These are phyloP conservation scores for Letharia columbiana DNA, from an alignment of 495 filamentous ascomycete species.

Conservation along the genomic window DNA sequence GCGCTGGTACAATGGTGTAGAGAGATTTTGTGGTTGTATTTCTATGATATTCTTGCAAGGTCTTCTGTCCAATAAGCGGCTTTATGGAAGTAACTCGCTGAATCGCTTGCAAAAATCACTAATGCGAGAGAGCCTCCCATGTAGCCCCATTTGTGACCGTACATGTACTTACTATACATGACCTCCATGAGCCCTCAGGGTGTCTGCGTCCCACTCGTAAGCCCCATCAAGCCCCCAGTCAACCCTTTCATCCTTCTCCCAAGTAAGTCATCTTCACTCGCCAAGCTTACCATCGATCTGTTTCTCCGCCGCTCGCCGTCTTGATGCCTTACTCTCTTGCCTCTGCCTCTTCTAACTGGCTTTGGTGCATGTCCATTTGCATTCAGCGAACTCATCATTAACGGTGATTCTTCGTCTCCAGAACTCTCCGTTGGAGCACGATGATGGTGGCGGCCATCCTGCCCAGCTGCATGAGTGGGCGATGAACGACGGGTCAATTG, in stretches of 20 bases:
- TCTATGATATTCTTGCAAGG: background rate
- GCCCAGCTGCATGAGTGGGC: constrained; percentile 16
- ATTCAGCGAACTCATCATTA: constrained; percentile 59
- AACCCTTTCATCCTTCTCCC: constrained; percentile 79
- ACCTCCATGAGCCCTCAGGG: constrained; percentile 16
- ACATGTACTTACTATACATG: background rate
- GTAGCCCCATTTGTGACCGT: background rate
- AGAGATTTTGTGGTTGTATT: too few relatives aligned
- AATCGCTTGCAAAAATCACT: background rate
- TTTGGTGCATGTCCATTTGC: constrained; percentile 19
- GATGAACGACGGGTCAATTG: constrained; percentile 7
- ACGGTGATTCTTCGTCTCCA: constrained; percentile 66
- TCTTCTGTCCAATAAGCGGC: background rate
- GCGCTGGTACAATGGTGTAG: too few relatives aligned
- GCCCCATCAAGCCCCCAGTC: constrained; percentile 67
- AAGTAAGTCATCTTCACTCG: constrained; percentile 76
- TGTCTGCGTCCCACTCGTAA: constrained; percentile 24
- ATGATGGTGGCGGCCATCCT: constrained; percentile 30
- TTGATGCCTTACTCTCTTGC: constrained; percentile 16
- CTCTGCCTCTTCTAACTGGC: constrained; percentile 17
- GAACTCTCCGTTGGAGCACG: constrained; percentile 54
- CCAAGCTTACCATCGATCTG: constrained; percentile 61
- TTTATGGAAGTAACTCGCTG: background rate
- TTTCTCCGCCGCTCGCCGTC: constrained; percentile 32
- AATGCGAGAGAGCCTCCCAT: background rate